A percentile compares a stretch with the other conserved stretches of the same genome.
These are phyloP conservation scores for Stephanodiscus triporus DNA, from an alignment of 108 stramenopile species.

Conservation along the genomic window DNA sequence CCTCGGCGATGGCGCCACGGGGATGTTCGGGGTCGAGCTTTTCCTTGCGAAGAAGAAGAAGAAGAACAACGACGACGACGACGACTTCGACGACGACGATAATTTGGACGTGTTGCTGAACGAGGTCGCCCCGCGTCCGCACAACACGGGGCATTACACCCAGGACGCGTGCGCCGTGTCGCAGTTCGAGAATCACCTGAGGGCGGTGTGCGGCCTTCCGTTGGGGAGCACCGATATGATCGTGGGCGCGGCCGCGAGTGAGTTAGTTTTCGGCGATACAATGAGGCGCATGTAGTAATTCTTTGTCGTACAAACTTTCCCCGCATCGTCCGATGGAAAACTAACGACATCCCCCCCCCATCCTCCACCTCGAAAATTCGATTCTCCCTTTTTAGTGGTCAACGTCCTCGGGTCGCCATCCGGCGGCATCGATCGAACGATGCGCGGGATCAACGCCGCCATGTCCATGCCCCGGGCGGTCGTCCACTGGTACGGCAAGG, in stretches of 20 bases:
- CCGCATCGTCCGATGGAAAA: constrained; percentile 10
- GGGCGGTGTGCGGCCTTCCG: constrained; percentile 93
- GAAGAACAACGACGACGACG: constrained; percentile 48
- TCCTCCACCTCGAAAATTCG: constrained; percentile 7
- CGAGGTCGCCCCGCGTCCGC: constrained; percentile 97
- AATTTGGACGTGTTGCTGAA: constrained; percentile 88
- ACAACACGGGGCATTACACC: constrained; percentile 99
- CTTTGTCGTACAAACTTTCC: not conserved
- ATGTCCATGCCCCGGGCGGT: constrained; percentile 80
- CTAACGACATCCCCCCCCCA: not conserved
- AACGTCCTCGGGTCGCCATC: constrained; percentile 85
- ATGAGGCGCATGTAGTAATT: too few species aligned
- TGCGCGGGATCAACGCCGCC: constrained; percentile 82
- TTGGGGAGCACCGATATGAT: constrained; percentile 86
- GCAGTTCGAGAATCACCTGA: constrained; percentile 98
- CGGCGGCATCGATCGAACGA: constrained; percentile 74
- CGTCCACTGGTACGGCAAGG: constrained; percentile 99
- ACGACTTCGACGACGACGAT: too few species aligned
- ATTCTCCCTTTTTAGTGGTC: constrained; percentile 56
- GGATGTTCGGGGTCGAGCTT: constrained; percentile 97
- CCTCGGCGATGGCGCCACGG: constrained; percentile 86
- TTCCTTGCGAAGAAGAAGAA: constrained; percentile 76
- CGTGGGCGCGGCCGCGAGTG: constrained; percentile 85
- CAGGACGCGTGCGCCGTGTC: constrained; percentile 95
- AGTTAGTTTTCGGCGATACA: too few species aligned